phyloP scores from a whole-genome alignment of 208 protist species.

The Leishmania martiniquensis region DNA sequence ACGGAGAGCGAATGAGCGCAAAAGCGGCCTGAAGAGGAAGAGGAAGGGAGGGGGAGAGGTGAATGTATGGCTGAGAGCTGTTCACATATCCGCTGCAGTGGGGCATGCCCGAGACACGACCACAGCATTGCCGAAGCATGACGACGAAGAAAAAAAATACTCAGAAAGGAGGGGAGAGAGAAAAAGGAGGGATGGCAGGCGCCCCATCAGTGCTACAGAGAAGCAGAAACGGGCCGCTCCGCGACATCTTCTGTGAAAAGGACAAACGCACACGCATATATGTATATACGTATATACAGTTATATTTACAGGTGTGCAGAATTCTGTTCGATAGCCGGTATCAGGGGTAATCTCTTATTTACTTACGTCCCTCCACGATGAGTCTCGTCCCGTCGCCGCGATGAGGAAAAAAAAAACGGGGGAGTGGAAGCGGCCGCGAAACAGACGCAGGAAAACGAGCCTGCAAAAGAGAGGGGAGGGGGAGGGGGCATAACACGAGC shows the following conservation, averaged over 20 bases:
- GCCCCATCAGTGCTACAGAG: background rate
- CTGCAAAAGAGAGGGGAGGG: no score
- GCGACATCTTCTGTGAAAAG: background rate
- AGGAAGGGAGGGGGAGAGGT: background rate
- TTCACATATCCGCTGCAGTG: background rate
- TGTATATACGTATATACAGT: background rate
- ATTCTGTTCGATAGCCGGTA: no score
- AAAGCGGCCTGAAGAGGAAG: background rate
- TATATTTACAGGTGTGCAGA: no score
- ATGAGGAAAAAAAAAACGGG: no score
- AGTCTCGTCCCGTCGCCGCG: background rate
- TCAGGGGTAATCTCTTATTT: background rate
- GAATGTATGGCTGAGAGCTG: background rate
- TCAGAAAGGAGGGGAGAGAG: background rate
- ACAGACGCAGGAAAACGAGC: no score
- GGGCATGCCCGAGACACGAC: background rate
- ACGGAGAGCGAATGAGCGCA: background rate
- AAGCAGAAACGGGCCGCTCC: background rate
- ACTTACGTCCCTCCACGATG: background rate
- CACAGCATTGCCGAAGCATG: background rate
- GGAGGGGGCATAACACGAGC: no score
- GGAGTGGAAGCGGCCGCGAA: no score
- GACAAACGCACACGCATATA: background rate
- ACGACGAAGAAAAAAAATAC: background rate
- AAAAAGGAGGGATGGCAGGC: background rate